These are phyloP conservation scores for Xylaria castorea DNA, from an alignment of 495 filamentous ascomycete species.

Conservation along the genomic window DNA sequence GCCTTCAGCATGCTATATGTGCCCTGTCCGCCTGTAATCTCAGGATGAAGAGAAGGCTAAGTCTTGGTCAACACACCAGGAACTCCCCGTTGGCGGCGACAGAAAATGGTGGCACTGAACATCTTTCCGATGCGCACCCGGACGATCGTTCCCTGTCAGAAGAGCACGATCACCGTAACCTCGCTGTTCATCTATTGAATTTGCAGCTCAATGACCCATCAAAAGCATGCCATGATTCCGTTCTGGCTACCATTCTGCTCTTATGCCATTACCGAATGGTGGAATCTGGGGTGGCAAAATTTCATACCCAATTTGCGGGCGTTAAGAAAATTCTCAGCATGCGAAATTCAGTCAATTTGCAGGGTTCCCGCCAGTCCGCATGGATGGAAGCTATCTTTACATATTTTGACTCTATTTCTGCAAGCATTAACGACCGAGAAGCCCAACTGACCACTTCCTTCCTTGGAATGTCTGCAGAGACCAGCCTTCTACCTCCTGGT, in stretches of 20 bases:
- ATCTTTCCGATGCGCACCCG: constrained; percentile 43
- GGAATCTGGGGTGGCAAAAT: constrained; percentile 88
- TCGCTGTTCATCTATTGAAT: constrained; percentile 84
- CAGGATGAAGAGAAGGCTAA: constrained; percentile 63
- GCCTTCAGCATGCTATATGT: constrained; percentile 89
- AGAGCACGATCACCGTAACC: constrained; percentile 80
- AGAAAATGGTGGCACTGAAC: constrained; percentile 43
- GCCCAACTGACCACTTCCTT: constrained; percentile 76
- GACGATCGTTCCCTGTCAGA: constrained; percentile 66
- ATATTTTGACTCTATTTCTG: constrained; percentile 94
- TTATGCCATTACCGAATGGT: constrained; percentile 93
- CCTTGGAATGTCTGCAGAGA: constrained; percentile 70
- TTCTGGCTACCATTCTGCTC: constrained; percentile 84
- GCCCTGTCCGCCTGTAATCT: constrained; percentile 88
- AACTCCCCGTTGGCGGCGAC: constrained; percentile 42
- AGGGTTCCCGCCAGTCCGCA: constrained; percentile 69
- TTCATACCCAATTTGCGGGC: constrained; percentile 91
- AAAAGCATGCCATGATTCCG: constrained; percentile 81
- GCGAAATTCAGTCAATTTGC: constrained; percentile 68
- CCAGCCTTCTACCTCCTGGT: constrained; percentile 63
- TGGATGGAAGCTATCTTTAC: constrained; percentile 98
- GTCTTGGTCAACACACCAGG: constrained; percentile 56
- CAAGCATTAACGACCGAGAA: constrained; percentile 90
- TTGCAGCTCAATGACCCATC: constrained; percentile 76
- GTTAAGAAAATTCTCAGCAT: constrained; percentile 91